These are phyloP conservation scores for Trichaptum fuscoviolaceum DNA, from an alignment of 768 basidiomycete species.

Conservation along the genomic window DNA sequence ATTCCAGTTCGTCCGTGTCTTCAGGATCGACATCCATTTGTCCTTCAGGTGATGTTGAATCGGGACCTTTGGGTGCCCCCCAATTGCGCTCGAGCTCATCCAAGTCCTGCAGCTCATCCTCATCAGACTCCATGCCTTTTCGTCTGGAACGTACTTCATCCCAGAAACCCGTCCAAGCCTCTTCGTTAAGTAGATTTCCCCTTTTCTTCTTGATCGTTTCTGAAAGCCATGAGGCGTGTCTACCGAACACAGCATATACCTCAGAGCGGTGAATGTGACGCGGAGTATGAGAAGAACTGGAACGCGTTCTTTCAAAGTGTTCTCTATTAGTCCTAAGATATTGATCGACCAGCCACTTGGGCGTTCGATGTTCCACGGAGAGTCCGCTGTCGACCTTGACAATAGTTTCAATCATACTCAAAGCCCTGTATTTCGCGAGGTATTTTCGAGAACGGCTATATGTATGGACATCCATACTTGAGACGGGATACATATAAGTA, in stretches of 20 bases:
- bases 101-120: background rate
- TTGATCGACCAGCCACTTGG: background rate
- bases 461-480: background rate
- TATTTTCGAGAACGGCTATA: background rate
- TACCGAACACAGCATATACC: background rate
- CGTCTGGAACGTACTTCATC: background rate
- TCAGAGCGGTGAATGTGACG: conserved; percentile 4
- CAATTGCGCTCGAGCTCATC: background rate
- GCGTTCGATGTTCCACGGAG: background rate
- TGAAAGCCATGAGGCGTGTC: background rate
- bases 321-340: background rate
- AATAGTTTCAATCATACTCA: background rate
- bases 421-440: background rate
- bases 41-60: background rate
- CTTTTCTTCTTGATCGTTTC: background rate
- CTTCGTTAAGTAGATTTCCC: background rate
- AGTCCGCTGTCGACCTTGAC: background rate
- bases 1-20: background rate
- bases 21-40: conserved; percentile 1
- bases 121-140: background rate
- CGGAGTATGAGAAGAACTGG: background rate
- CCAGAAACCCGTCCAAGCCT: background rate
- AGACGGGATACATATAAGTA: background rate
- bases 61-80: background rate
- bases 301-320: background rate